Conservation (phyloP, 768 basidiomycete species). For the Leccinum imitatum region DNA sequence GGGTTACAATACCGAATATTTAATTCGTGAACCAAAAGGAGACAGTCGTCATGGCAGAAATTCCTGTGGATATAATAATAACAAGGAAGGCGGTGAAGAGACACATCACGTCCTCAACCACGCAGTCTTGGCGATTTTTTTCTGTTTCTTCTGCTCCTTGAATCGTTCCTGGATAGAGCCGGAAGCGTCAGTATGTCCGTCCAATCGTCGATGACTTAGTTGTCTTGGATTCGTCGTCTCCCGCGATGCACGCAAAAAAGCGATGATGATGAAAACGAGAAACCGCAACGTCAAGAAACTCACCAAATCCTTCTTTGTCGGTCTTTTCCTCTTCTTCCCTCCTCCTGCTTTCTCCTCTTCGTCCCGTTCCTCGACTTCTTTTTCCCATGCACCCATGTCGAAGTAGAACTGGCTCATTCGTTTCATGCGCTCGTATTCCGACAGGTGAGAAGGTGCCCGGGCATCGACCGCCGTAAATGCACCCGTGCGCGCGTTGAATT, state of each 20-base stretch:
- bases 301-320: constrained; percentile 83
- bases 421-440: constrained; percentile 73
- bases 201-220: constrained; percentile 12
- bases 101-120: constrained; percentile 64
- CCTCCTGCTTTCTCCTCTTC: constrained; percentile 49
- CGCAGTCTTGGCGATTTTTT: constrained; percentile 87
- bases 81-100: neutral
- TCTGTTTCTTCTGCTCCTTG: constrained; percentile 76
- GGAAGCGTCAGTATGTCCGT: constrained; percentile 27
- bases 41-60: neutral
- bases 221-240: constrained; percentile 23
- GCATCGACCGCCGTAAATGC: constrained; percentile 65
- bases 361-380: constrained; percentile 54
- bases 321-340: constrained; percentile 73
- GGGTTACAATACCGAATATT: constrained; percentile 1
- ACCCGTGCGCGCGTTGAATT: constrained; percentile 82
- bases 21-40: constrained; percentile 1
- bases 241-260: constrained; percentile 19
- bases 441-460: constrained; percentile 72
- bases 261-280: constrained; percentile 16
- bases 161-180: constrained; percentile 63
- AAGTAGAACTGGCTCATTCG: constrained; percentile 90
- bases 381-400: constrained; percentile 78
- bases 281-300: constrained; percentile 29
- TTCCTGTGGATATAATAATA: neutral